Percentiles rank a stretch among this genome's conserved stretches.
Conservation (phyloP, 306 rosid genomes). For the Glycyrrhiza uralensis region DNA sequence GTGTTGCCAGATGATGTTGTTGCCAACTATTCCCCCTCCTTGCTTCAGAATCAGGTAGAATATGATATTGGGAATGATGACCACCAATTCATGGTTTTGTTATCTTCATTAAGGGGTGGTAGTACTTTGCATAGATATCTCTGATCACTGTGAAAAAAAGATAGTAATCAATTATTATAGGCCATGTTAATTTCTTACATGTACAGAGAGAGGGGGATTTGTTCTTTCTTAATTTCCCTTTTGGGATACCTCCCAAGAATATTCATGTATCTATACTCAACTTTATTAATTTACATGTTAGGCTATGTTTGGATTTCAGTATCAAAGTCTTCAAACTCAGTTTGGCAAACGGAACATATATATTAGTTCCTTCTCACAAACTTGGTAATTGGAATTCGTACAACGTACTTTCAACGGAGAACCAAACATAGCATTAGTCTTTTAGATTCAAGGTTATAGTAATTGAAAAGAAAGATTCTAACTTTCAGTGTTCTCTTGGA, state of each 20-base stretch:
- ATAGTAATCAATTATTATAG: no score
- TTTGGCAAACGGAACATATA: no score
- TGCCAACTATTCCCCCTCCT: constrained; percentile 42
- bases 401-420: no score
- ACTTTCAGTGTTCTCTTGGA: background rate
- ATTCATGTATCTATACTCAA: background rate
- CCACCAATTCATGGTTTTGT: constrained; percentile 54
- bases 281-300: background rate
- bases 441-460: background rate
- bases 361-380: no score
- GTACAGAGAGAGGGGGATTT: constrained; percentile 20
- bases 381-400: no score
- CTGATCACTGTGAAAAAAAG: constrained; percentile 8
- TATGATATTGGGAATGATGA: constrained; percentile 50
- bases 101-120: constrained; percentile 59
- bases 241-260: background rate
- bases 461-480: background rate
- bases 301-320: no score
- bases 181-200: background rate
- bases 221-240: background rate
- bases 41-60: constrained; percentile 60
- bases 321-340: no score
- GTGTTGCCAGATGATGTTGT: constrained; percentile 73
- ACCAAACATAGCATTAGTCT: no score
- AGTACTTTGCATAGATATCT: constrained; percentile 49